These are phyloP conservation scores for Candida ovalis DNA, from an alignment of 805 yeast genomes.

Conservation along the genomic window DNA sequence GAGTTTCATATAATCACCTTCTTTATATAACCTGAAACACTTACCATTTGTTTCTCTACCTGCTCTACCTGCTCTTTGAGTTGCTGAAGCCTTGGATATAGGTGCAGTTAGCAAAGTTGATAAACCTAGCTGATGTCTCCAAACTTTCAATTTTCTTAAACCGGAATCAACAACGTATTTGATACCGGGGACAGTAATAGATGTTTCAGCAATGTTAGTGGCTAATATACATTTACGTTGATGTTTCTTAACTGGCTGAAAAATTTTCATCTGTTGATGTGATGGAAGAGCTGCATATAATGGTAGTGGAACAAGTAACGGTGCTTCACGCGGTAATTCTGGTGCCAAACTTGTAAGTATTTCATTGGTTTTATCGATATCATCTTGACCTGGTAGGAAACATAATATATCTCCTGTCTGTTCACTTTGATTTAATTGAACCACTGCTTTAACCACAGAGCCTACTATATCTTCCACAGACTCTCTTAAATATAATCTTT, in stretches of 20 bases:
- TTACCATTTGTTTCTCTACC: constrained; percentile 96
- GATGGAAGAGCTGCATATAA: constrained; percentile 94
- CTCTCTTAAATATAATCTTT: constrained; percentile 58
- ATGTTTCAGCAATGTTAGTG: constrained; percentile 97
- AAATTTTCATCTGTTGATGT: constrained; percentile 75
- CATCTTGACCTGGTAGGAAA: constrained; percentile 95
- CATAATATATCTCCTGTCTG: constrained; percentile 88
- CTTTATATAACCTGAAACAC: constrained; percentile 80
- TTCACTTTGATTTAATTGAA: constrained; percentile 77
- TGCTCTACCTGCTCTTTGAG: constrained; percentile 98
- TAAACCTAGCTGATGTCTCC: constrained; percentile 89
- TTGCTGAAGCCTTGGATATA: constrained; percentile 89
- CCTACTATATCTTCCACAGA: constrained; percentile 84
- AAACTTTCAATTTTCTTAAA: constrained; percentile 85
- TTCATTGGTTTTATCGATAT: constrained; percentile 80
- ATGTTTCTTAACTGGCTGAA: constrained; percentile 56
- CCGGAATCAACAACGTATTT: constrained; percentile 93
- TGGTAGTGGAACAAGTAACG: constrained; percentile 72
- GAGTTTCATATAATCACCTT: constrained; percentile 57
- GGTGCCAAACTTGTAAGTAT: constrained; percentile 59
- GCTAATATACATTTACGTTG: constrained; percentile 85
- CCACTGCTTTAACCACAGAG: constrained; percentile 63
- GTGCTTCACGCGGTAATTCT: constrained; percentile 68
- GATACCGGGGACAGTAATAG: constrained; percentile 93
- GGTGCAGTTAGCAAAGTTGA: constrained; percentile 93